These are phyloP conservation scores for Pinus tabuliformis DNA, from an alignment of 75 land plant genomes.

Conservation along the genomic window DNA sequence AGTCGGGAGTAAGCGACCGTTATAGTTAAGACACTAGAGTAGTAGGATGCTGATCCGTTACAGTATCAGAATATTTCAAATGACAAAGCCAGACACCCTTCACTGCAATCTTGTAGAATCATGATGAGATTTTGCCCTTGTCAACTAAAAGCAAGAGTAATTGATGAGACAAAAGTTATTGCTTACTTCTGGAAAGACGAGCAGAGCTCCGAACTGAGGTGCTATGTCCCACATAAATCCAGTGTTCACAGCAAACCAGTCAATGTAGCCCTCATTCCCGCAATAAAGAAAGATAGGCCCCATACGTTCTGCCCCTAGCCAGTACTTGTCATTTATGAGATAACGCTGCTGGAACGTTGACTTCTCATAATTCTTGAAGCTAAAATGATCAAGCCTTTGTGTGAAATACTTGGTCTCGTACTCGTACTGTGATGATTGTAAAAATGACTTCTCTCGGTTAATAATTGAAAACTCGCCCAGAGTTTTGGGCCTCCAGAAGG, in stretches of 20 bases:
- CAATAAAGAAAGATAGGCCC: constrained; percentile 92
- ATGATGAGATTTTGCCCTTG: too few relatives aligned
- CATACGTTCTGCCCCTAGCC: constrained; percentile 33
- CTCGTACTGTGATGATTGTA: constrained; percentile 7
- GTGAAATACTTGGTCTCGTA: constrained; percentile 56
- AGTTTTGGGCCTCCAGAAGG: too few relatives aligned
- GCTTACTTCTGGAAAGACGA: constrained; percentile 84
- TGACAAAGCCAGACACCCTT: too few relatives aligned
- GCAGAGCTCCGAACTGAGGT: constrained; percentile 72
- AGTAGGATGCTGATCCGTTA: too few relatives aligned
- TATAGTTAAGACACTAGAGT: too few relatives aligned
- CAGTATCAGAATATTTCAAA: too few relatives aligned
- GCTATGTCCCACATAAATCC: constrained; percentile 95
- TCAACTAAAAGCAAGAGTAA: too few relatives aligned
- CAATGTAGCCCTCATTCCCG: constrained; percentile 96
- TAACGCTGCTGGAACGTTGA: constrained; percentile 74
- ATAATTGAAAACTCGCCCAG: too few relatives aligned
- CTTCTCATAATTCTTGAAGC: constrained; percentile 34
- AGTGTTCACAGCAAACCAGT: constrained; percentile 92
- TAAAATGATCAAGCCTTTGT: constrained; percentile 90
- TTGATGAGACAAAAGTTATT: too few relatives aligned
- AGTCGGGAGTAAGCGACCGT: too few relatives aligned
- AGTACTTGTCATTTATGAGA: constrained; percentile 56
- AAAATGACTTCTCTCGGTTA: too few relatives aligned
- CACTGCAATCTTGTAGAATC: too few relatives aligned